Evolutionary conservation across 345 rosid genomes (phyloP).

Genomic region (Rhodomyrtus tomentosa): DNA sequence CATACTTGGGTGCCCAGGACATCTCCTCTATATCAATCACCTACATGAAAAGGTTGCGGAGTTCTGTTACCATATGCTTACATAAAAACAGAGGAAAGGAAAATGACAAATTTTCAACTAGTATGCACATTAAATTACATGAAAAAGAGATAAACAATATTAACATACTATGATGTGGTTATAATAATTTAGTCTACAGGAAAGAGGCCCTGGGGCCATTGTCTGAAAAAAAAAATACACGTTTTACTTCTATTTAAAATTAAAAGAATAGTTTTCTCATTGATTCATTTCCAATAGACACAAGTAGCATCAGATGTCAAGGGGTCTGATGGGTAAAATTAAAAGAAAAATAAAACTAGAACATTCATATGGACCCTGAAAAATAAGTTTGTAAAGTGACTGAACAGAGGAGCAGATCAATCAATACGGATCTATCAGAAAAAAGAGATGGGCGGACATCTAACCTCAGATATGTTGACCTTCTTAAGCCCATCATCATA

Average conservation of each 20-base stretch:
- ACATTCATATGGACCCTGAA: background rate
- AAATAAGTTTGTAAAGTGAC: background rate
- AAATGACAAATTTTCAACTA: background rate
- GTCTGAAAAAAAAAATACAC: background rate
- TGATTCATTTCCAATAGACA: background rate
- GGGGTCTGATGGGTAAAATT: too few species aligned
- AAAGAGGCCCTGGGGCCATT: background rate
- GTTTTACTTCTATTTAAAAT: background rate
- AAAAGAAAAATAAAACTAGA: background rate
- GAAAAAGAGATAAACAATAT: background rate
- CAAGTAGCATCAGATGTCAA: background rate
- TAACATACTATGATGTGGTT: background rate
- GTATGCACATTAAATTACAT: background rate
- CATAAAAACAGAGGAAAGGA: background rate
- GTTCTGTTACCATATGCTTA: background rate
- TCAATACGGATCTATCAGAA: background rate
- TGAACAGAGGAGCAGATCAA: background rate
- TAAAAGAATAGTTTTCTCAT: background rate
- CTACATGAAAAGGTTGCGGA: conserved; percentile 15
- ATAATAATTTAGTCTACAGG: background rate
- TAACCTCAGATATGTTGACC: conserved; percentile 67
- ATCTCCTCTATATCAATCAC: conserved; percentile 96
- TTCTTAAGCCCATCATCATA: conserved; percentile 37
- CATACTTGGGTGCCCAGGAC: conserved; percentile 97
- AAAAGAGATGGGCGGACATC: conserved; percentile 3